Evolutionary conservation across 805 yeast genomes (phyloP).

Genomic region (Suhomyces sp.): DNA sequence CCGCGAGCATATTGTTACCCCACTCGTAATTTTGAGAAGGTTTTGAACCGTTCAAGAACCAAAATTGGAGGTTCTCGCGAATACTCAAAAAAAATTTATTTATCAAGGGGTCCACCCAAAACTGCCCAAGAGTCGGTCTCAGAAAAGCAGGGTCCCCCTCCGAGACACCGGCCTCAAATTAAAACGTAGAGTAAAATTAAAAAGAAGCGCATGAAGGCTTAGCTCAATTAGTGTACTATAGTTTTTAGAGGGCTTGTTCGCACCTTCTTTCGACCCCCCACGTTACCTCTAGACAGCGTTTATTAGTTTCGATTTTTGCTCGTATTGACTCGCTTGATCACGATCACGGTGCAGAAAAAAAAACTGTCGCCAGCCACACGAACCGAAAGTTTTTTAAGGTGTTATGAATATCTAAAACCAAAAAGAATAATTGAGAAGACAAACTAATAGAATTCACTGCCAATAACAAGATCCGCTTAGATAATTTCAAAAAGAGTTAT

Average conservation of each 20-base stretch:
- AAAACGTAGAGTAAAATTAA: neutral
- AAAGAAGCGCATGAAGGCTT: neutral
- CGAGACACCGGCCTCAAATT: neutral
- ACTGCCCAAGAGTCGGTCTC: neutral
- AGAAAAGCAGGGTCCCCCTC: neutral
- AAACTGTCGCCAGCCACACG: constrained; percentile 1
- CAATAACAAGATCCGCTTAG: neutral
- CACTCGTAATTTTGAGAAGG: neutral
- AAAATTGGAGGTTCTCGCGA: neutral
- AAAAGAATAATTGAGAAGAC: neutral
- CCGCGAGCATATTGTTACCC: neutral
- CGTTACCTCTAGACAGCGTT: neutral
- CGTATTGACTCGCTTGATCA: constrained; percentile 2
- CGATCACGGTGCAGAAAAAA: constrained; percentile 6
- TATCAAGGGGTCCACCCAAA: neutral
- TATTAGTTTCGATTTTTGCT: neutral
- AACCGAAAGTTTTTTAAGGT: neutral
- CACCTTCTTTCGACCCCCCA: neutral
- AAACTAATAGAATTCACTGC: neutral
- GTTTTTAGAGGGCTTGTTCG: neutral
- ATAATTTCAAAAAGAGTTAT: neutral
- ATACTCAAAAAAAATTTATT: neutral
- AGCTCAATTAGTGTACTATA: neutral
- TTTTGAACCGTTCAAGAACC: neutral
- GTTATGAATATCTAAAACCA: neutral